Base-by-base conservation (phyloP, 306 rosid species). In the Castanopsis chinensis region DNA sequence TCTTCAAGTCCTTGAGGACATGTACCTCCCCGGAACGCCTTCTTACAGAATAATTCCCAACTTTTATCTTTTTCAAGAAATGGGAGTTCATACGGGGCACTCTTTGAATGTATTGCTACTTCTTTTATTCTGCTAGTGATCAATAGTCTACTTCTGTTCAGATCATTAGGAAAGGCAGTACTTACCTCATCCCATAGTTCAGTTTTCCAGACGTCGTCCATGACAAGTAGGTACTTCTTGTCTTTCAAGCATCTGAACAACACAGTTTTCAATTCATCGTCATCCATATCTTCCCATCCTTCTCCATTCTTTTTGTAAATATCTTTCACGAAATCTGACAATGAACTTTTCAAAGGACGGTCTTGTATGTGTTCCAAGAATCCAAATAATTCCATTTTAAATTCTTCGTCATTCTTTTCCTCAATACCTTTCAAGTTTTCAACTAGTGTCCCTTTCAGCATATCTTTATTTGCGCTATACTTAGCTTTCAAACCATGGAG, bases 81-180 rank as follows among this genome's bases (percentile, higher is more conserved):
- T n/a, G 23, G 69, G 21, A 78, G 78, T 1, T 20, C 1, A 5
- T 65, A 33, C 0, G 7, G 14, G 6, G 14, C 8, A 35, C 41
- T 35, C 0, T 55, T 5, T 5, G 27, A 21, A 59, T 61, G 37
- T 0, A 0, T 0, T 6, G 80, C 85, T 49, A 84, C 69, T 5
- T 76, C 84, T 84, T 25, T 76, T 54, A 65, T 64, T 27, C 81
- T 79, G 41, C 79, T 84, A 0, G 87, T 80, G 17, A 84, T 76
- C 32, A 84, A 14, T 72, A 84, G 32, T 58, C 55, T 76, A 41
- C 84, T 84, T 1, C 84, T 64, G 6, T 3, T 43, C 6, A 61
- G 37, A 4, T 67, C n/a, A 49, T 79, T 37, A 0, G 81, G 83
- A 75, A 83, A 83, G 30, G 58, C 75, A 28, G 54, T 54, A 41